Conservation (phyloP, 495 filamentous ascomycete genomes). For the Penicillium simplicissimum region DNA sequence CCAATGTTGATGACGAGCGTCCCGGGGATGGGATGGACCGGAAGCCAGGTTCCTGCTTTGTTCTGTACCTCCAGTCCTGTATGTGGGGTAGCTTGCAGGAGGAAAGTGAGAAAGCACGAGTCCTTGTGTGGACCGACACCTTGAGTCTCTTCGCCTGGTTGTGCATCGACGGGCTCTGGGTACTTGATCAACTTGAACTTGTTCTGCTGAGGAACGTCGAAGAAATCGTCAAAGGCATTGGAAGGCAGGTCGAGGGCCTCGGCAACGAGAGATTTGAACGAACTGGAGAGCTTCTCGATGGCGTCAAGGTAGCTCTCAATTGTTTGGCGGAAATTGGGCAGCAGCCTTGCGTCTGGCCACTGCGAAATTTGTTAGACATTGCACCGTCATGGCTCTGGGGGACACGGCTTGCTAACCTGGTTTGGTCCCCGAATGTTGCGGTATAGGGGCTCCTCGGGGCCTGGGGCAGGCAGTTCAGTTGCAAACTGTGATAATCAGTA, state of each 20-base stretch:
- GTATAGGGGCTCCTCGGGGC: conserved; percentile 65
- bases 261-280: conserved; percentile 82
- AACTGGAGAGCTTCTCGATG: conserved; percentile 60
- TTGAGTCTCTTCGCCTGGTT: conserved; percentile 23
- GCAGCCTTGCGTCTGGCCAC: conserved; percentile 71
- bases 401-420: conserved; percentile 30
- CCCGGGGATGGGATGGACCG: conserved; percentile 47
- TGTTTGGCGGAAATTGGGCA: conserved; percentile 71
- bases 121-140: conserved; percentile 96
- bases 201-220: conserved; percentile 78
- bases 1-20: conserved; percentile 88
- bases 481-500: conserved; percentile 35
- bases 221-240: conserved; percentile 71
- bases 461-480: conserved; percentile 67
- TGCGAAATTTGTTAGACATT: conserved; percentile 29
- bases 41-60: conserved; percentile 77
- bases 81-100: conserved; percentile 83
- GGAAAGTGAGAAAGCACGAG: conserved; percentile 80
- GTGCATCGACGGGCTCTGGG: conserved; percentile 54
- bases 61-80: conserved; percentile 88
- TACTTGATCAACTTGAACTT: conserved; percentile 93
- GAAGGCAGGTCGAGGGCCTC: conserved; percentile 77
- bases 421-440: conserved; percentile 82
- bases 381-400: too few species aligned
- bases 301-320: conserved; percentile 79